A percentile compares a stretch with the other conserved stretches of the same genome.
Evolutionary conservation across 768 basidiomycete species (phyloP).

Genomic region (Filobasidium floriforme): DNA sequence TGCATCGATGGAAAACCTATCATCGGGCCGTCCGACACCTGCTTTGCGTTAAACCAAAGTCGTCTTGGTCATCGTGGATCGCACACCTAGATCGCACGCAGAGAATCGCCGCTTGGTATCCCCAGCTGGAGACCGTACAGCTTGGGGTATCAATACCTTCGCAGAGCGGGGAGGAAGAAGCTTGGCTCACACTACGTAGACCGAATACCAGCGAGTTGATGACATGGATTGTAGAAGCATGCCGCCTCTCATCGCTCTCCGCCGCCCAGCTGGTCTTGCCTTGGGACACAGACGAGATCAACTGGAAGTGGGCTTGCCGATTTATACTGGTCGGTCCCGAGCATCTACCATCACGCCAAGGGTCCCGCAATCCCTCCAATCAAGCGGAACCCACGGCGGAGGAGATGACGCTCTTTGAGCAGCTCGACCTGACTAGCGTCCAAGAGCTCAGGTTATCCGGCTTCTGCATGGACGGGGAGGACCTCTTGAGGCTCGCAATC

Average conservation of each 20-base stretch:
- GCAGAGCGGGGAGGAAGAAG: neutral
- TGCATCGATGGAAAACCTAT: neutral
- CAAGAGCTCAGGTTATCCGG: neutral
- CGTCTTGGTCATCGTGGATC: neutral
- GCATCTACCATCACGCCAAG: neutral
- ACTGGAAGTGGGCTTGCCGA: neutral
- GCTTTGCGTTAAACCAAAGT: neutral
- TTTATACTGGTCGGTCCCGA: neutral
- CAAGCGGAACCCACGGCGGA: neutral
- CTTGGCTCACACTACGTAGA: neutral
- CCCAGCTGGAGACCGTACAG: neutral
- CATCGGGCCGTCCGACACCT: neutral
- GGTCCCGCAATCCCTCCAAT: neutral
- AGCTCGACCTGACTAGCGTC: neutral
- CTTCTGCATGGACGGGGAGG: conserved; percentile 2
- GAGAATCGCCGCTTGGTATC: neutral
- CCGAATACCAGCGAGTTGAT: neutral
- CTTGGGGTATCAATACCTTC: neutral
- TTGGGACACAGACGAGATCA: neutral
- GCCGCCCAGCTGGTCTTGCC: neutral
- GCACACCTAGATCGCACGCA: neutral
- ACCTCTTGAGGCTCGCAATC: neutral
- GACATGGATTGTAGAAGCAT: neutral
- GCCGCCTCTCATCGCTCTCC: neutral
- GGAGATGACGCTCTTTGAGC: neutral